Base-by-base conservation (phyloP, 352 stramenopile genomes). In the Pythium scleroteichum region DNA sequence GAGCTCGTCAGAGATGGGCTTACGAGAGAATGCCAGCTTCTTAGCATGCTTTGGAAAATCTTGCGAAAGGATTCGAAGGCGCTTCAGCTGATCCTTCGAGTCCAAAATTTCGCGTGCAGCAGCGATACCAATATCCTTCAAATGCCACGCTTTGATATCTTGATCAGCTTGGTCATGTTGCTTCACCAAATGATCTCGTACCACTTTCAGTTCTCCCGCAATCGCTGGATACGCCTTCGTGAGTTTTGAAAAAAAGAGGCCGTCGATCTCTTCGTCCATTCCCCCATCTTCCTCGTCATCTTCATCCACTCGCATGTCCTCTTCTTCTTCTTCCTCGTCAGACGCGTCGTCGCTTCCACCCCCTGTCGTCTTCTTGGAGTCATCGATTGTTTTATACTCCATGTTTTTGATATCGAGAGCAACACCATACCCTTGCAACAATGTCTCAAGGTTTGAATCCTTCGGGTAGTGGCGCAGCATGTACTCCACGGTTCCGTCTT, bases 401-500 rank as follows among this genome's bases (percentile, higher is more conserved):
- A 98, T 98, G 69, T 98, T 98, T 71, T 98, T 98, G 55, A 98
- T 97, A 55, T 98, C 91, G 27, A 98, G 69, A 2, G 85, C 81
- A 26, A 98, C 89, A 9, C 93, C 93, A 55, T 97, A 98, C 19
- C 94, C 95, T 50, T 97, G 88, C 9, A 98, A 61, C 39, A 90
- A 65, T 44, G 91, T 96, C 62, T 87, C 73, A 39, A 90, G 51
- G 12, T 56, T 71, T 33, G 84, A 79, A 50, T 94, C 73, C 40
- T 76, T 77, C 2, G 88, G 73, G 19, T 79, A 92, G 50, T 95
- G 88, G 29, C 88, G 86, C 38, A 92, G 69, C 64, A 96, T 90
- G 68, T 97, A 97, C 68, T 82, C 71, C 20, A 96, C 60, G 26
- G 77, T 53, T 24, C 84, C 78, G 14, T 62, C 52, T 59, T 84